Conservation (phyloP, 306 rosid species). For the Pterocarpus santalinus region DNA sequence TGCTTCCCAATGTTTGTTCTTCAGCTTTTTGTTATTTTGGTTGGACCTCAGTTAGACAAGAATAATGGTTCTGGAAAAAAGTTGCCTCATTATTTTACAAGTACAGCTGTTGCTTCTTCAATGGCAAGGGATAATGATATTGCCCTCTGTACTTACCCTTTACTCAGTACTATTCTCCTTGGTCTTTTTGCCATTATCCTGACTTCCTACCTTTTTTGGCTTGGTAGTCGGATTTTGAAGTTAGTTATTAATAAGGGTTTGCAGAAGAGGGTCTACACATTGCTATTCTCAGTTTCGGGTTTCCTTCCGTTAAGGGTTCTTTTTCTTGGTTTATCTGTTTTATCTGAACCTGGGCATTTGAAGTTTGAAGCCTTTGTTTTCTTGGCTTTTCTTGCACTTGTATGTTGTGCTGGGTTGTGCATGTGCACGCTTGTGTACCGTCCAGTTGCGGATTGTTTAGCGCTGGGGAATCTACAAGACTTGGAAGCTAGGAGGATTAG, state of each 20-base stretch:
- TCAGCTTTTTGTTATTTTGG: conserved; percentile 78
- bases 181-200: conserved; percentile 83
- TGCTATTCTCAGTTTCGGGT: conserved; percentile 85
- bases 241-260: conserved; percentile 93
- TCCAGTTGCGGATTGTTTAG: conserved; percentile 94
- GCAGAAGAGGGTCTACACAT: conserved; percentile 93
- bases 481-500: conserved; percentile 74
- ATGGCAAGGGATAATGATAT: conserved; percentile 52
- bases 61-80: conserved; percentile 48
- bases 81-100: conserved; percentile 76
- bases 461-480: conserved; percentile 84
- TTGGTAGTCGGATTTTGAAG: conserved; percentile 94
- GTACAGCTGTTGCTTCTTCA: conserved; percentile 51
- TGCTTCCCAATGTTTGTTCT: conserved; percentile 86
- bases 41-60: conserved; percentile 72
- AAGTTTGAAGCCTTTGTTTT: conserved; percentile 87
- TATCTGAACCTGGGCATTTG: conserved; percentile 72
- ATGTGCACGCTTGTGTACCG: conserved; percentile 91
- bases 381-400: conserved; percentile 91
- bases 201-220: conserved; percentile 93
- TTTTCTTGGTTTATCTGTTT: conserved; percentile 93
- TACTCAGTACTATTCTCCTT: conserved; percentile 82
- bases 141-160: conserved; percentile 91
- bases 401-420: conserved; percentile 86
- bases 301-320: conserved; percentile 93